Percentiles rank a stretch among this genome's conserved stretches.
Conservation (phyloP, 805 yeast genomes). For the Nakazawaea holstii region DNA sequence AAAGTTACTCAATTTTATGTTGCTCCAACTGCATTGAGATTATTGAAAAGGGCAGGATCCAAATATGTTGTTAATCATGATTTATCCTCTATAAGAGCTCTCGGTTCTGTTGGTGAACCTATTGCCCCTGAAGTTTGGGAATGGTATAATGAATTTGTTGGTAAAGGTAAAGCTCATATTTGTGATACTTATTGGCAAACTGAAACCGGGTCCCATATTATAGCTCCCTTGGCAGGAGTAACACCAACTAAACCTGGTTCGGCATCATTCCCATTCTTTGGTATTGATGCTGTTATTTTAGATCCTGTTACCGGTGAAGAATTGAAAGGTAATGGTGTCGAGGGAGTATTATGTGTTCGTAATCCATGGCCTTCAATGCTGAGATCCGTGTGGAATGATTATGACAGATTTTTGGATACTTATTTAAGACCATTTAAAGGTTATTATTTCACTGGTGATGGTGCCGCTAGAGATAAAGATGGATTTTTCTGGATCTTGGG, state of each 20-base stretch:
- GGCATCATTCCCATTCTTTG: conserved; percentile 81
- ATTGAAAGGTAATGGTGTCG: conserved; percentile 61
- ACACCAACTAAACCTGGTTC: conserved; percentile 84
- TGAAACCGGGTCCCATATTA: conserved; percentile 77
- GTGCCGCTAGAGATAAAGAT: conserved; percentile 81
- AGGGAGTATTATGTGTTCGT: conserved; percentile 73
- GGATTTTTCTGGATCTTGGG: conserved; percentile 86
- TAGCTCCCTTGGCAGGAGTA: conserved; percentile 71
- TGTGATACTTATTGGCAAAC: conserved; percentile 90
- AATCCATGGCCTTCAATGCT: conserved; percentile 85
- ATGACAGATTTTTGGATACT: conserved; percentile 72
- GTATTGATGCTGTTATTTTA: conserved; percentile 66
- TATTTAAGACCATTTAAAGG: conserved; percentile 79
- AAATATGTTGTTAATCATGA: conserved; percentile 55
- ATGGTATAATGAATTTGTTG: conserved; percentile 73
- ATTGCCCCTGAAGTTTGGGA: conserved; percentile 85
- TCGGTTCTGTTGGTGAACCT: conserved; percentile 86
- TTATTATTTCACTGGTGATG: conserved; percentile 83
- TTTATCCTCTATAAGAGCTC: conserved; percentile 56
- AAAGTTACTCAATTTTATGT: conserved; percentile 76
- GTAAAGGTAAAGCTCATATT: conserved; percentile 64
- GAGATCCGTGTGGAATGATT: conserved; percentile 75
- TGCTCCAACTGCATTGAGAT: conserved; percentile 79
- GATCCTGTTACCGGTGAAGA: conserved; percentile 75
- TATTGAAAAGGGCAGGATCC: conserved; percentile 72